These are phyloP conservation scores for Aspergillus egyptiacus DNA, from an alignment of 495 filamentous ascomycete species.

Conservation along the genomic window DNA sequence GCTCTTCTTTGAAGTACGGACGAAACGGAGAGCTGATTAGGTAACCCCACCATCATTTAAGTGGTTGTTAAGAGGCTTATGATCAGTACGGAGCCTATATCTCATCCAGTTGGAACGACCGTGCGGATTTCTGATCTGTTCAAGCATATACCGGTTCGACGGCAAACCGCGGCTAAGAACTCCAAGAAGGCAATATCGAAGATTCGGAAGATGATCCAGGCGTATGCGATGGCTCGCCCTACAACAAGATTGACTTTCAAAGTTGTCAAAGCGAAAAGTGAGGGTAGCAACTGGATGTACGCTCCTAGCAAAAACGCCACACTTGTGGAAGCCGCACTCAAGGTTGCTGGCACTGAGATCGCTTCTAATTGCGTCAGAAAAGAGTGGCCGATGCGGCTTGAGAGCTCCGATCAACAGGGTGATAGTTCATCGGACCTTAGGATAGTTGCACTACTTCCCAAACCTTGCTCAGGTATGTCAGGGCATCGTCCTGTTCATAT, in stretches of 20 bases:
- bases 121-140: constrained; percentile 65
- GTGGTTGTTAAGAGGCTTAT: not conserved
- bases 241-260: constrained; percentile 59
- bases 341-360: constrained; percentile 63
- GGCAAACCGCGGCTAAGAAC: constrained; percentile 57
- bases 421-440: constrained; percentile 22
- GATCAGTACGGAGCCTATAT: constrained; percentile 39
- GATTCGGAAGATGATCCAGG: constrained; percentile 63
- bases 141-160: constrained; percentile 65
- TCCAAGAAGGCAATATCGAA: constrained; percentile 54
- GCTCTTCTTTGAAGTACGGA: constrained; percentile 45
- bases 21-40: constrained; percentile 45
- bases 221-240: constrained; percentile 70
- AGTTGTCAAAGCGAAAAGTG: constrained; percentile 56
- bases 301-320: constrained; percentile 50
- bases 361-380: constrained; percentile 48
- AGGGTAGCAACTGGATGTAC: constrained; percentile 66
- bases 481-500: not conserved
- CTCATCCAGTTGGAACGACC: constrained; percentile 74
- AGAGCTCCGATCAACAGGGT: not conserved
- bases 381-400: constrained; percentile 16
- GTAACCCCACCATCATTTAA: constrained; percentile 18
- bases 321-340: constrained; percentile 60
- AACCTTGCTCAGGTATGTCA: constrained; percentile 36
- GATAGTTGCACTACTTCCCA: constrained; percentile 58